Conservation (phyloP, 345 rosid genomes). For the Passiflora organensis region DNA sequence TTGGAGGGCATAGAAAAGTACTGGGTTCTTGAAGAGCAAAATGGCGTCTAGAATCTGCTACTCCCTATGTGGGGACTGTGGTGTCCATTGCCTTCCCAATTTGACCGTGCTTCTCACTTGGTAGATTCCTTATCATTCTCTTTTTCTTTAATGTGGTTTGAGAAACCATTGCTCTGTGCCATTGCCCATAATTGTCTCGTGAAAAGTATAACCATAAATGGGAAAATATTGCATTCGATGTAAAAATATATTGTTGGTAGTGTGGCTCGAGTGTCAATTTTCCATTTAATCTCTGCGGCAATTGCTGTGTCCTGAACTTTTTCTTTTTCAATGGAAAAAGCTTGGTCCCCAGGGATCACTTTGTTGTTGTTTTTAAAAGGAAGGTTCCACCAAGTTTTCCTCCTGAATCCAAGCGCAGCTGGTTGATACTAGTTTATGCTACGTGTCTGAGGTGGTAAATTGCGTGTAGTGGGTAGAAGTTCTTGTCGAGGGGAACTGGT, state of each 20-base stretch:
- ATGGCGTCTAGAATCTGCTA: neutral
- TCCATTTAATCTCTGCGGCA: neutral
- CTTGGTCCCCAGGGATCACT: neutral
- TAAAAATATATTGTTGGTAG: no score
- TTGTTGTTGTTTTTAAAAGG: no score
- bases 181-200: no score
- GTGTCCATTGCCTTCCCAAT: neutral
- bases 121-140: constrained; percentile 12
- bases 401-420: no score
- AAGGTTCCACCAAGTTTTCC: no score
- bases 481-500: no score
- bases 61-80: neutral
- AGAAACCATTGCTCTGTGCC: constrained; percentile 15
- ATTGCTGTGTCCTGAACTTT: constrained; percentile 2
- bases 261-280: neutral
- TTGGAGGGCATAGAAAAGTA: constrained; percentile 74
- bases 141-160: constrained; percentile 12
- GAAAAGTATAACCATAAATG: no score
- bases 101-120: constrained; percentile 8
- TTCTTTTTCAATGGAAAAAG: constrained; percentile 1
- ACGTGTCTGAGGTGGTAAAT: no score
- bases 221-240: neutral
- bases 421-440: no score
- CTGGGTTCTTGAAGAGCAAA: constrained; percentile 43
- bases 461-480: no score